Evolutionary conservation across 768 basidiomycete species (phyloP).

Genomic region (Trametes sanguinea): DNA sequence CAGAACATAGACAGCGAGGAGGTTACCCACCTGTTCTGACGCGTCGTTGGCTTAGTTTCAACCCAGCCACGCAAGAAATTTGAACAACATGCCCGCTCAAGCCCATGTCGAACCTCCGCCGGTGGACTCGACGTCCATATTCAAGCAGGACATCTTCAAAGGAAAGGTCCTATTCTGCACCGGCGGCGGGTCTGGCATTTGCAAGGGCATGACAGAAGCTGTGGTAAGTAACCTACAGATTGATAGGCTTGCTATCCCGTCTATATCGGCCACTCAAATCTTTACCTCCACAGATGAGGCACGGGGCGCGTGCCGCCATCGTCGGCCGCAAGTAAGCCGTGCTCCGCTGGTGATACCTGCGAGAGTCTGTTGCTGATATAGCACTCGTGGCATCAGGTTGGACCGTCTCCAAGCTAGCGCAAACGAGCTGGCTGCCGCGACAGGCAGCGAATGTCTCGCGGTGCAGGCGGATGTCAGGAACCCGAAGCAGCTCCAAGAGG

Average conservation of each 20-base stretch:
- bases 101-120: conserved; percentile 45
- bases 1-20: not conserved
- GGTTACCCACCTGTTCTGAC: too few relatives aligned
- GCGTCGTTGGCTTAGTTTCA: too few relatives aligned
- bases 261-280: not conserved
- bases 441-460: conserved; percentile 72
- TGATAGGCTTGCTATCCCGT: not conserved
- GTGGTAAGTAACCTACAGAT: conserved; percentile 52
- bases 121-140: conserved; percentile 59
- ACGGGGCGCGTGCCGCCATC: conserved; percentile 81
- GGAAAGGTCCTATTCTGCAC: conserved; percentile 92
- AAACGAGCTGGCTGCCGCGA: conserved; percentile 64
- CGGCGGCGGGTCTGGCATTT: conserved; percentile 92
- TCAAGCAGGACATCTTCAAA: conserved; percentile 80
- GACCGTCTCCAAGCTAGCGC: conserved; percentile 73
- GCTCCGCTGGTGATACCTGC: conserved; percentile 4
- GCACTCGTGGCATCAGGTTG: conserved; percentile 45
- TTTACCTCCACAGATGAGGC: conserved; percentile 68
- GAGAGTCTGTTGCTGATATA: not conserved
- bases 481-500: conserved; percentile 67
- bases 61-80: too few relatives aligned
- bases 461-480: conserved; percentile 83
- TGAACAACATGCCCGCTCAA: not conserved
- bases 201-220: conserved; percentile 82
- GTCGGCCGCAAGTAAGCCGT: conserved; percentile 79